Evolutionary conservation across 305 asterid genomes (phyloP), one percentile per base, ranked within the genome.

Genomic region (Rubia tinctorum): DNA sequence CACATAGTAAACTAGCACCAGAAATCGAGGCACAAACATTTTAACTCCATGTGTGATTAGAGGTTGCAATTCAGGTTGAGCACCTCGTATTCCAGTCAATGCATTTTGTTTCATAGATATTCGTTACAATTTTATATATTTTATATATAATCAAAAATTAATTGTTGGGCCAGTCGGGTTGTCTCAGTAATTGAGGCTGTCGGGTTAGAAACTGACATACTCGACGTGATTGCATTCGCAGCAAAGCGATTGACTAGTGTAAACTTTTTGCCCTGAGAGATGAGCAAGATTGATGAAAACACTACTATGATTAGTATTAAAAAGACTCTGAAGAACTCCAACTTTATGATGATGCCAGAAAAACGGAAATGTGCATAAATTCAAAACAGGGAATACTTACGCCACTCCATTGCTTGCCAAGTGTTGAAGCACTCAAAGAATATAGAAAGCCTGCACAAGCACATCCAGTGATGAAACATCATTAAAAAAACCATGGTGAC

Each of bases 401-500:
- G 63, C 82, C 80, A 55, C 82, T 85, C 99, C 99, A 94, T 75
- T 91, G 92, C 80, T 86, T 88, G 95, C 85, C 84, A 55, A 94
- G 95, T 73, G 99, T 89, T 71, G 99, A 94, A 62, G 95, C 98
- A 71, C 79, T 92, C 80, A 94, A 82, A 58, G 98, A 81, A 88
- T 94, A 94, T 82, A 94, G 72, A 81, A 77, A 94, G 72, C 98
- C 99, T 94, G 96, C 77, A 74, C 79, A 40, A 74, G 42, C 39
- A 55, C 58, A 23, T 25, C 22, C 42, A 40, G 43, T 73, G 73
- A 76, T 47, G 20, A 63, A 60, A 69, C 34, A 73, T 37, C 27
- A 15, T n/a, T 14, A 34, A 75, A 10, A 12, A 60, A 68, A 43
- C 4, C 55, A 73, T 6, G 13, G 61, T 45, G 45, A 55, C 60